These are phyloP conservation scores for Beta corolliflora DNA, from an alignment of 179 eudicot genomes.

Conservation along the genomic window DNA sequence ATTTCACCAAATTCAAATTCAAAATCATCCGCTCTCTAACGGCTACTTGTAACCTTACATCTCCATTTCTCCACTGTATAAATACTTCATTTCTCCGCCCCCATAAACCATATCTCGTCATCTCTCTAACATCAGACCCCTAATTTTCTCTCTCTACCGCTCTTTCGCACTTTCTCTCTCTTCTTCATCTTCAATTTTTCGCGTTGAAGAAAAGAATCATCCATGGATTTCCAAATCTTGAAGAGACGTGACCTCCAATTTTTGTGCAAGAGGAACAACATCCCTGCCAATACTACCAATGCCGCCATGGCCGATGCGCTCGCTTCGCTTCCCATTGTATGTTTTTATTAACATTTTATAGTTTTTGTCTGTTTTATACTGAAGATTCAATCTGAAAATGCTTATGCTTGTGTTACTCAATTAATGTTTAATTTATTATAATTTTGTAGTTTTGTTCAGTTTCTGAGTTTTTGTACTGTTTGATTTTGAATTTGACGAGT, in stretches of 20 bases:
- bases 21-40: slow-evolving; percentile 31
- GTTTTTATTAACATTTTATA: slow-evolving; percentile 14
- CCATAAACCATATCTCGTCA: slow-evolving; percentile 20
- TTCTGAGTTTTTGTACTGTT: too few species aligned
- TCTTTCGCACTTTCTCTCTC: not conserved
- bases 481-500: too few species aligned
- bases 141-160: not conserved
- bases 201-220: slow-evolving; percentile 27
- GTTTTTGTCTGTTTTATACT: slow-evolving; percentile 3
- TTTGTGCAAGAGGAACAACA: slow-evolving; percentile 85
- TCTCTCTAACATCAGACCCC: not conserved
- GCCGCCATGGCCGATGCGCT: slow-evolving; percentile 91
- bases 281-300: slow-evolving; percentile 83
- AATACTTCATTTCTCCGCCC: not conserved
- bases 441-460: not conserved
- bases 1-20: slow-evolving; percentile 23
- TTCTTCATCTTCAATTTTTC: slow-evolving; percentile 33
- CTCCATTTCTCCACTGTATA: not conserved
- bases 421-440: too few species aligned
- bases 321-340: slow-evolving; percentile 54
- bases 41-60: slow-evolving; percentile 16
- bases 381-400: not conserved
- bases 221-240: slow-evolving; percentile 77
- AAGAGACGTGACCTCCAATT: slow-evolving; percentile 75
- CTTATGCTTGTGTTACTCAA: not conserved